Base-by-base conservation (phyloP, 148 eudicot species). In the Diospyros lotus region DNA sequence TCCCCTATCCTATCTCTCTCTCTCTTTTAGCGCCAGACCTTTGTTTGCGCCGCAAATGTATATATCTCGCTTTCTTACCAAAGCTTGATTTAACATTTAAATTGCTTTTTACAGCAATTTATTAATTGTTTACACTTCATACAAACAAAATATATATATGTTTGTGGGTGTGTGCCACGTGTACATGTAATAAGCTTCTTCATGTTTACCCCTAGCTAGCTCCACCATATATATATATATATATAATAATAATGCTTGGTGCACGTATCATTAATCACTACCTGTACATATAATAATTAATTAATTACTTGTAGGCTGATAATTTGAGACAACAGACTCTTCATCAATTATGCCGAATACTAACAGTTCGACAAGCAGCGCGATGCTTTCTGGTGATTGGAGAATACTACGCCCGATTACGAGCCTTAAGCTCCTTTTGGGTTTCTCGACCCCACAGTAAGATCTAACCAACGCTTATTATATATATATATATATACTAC, bases 341-440 rank as follows among this genome's bases (percentile, higher is more conserved):
- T 66, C 99, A 96, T 81, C 99, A 88, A 81, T 81, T 96, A 48
- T 80, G 77, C 10, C 84, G 91, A 63, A 84, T 87, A 85, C 75
- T 96, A 78, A 96, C 98, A 2, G 88, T 93, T 59, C 81, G 99
- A 77, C 99, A 96, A 84, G 98, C 93, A 4, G 97, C 90, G 2
- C 74, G 88, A 68, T 93, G 99, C 69, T 96, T 96, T 81, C 79
- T 96, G 80, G 91, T 87, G 59, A 93, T 96, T 18, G 94, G 94
- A 18, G 99, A 96, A 74, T 96, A 93, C 71, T 89, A 91, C 74
- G 96, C 84, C 9, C 93, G 99, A 10, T 75, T 96, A 75, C 85
- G 99, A 51, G 98, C 98, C n/a, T 79, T 96, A n/a, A 96, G 99
- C 73, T 88, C 97, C 74, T 86, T 96, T 18, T 96, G 99, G 99